Conservation (phyloP, 495 filamentous ascomycete genomes). For the Penicillium arizonense region DNA sequence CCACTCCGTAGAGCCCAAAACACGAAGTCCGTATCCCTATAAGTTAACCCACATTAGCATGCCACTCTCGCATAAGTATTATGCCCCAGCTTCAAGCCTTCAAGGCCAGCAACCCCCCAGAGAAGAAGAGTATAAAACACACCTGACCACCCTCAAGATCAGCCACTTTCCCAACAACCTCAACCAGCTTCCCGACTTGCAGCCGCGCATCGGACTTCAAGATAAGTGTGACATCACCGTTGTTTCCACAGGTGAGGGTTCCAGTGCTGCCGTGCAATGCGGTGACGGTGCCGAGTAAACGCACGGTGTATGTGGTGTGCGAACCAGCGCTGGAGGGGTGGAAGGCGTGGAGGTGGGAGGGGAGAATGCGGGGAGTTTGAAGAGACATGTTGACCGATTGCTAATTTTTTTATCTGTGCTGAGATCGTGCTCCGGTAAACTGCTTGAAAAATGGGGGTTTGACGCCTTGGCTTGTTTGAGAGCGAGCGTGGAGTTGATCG, state of each 20-base stretch:
- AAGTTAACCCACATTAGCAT: constrained; percentile 3
- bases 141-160: constrained; percentile 44
- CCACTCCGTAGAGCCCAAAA: constrained; percentile 75
- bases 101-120: not conserved
- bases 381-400: constrained; percentile 38
- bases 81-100: not conserved
- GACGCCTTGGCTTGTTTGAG: not conserved
- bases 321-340: constrained; percentile 40
- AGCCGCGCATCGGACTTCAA: constrained; percentile 82
- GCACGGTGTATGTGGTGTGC: constrained; percentile 62
- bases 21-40: constrained; percentile 69
- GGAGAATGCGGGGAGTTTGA: constrained; percentile 69
- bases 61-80: not conserved
- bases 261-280: constrained; percentile 80
- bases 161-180: constrained; percentile 91
- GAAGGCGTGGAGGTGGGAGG: constrained; percentile 64
- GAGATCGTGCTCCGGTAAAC: not conserved
- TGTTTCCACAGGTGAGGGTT: constrained; percentile 62
- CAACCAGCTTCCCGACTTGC: constrained; percentile 72
- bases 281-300: constrained; percentile 80
- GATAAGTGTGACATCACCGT: constrained; percentile 67
- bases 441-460: not conserved
- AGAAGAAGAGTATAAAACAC: constrained; percentile 2
- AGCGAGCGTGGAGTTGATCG: not conserved
- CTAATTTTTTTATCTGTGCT: not conserved